Conservation (phyloP, 78 protist genomes). For the Cavenderia fasciculata region DNA sequence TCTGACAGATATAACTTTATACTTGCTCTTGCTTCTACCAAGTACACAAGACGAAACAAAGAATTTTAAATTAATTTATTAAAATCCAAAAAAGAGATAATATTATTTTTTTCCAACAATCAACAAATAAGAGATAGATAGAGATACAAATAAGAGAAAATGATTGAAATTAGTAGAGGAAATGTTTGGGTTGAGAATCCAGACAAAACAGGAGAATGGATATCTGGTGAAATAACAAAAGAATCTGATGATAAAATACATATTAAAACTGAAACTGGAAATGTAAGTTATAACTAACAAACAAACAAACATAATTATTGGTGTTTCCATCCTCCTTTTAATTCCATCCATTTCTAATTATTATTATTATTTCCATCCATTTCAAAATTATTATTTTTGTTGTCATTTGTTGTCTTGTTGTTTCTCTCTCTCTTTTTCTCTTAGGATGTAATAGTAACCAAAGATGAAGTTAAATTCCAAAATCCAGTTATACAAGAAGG, state of each 20-base stretch:
- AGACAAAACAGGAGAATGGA: conserved; percentile 57
- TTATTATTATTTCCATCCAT: neutral
- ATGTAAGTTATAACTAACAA: neutral
- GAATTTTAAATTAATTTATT: too few relatives aligned
- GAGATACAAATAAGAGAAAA: too few relatives aligned
- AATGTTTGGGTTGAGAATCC: conserved; percentile 43
- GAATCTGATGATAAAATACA: neutral
- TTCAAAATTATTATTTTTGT: too few relatives aligned
- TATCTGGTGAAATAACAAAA: conserved; percentile 33
- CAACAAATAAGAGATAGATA: too few relatives aligned
- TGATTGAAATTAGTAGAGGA: conserved; percentile 22
- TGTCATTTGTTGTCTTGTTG: too few relatives aligned
- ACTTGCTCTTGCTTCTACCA: too few relatives aligned
- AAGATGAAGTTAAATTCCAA: conserved; percentile 35
- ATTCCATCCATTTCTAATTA: neutral
- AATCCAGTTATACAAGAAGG: conserved; percentile 84
- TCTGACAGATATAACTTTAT: too few relatives aligned
- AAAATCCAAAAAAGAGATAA: too few relatives aligned
- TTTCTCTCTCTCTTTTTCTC: too few relatives aligned
- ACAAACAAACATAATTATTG: neutral
- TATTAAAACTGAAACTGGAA: conserved; percentile 14
- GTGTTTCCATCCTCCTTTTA: neutral
- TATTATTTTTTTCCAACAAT: too few relatives aligned
- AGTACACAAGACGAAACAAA: too few relatives aligned
- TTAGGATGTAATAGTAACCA: conserved; percentile 10